phyloP scores from a whole-genome alignment of 73 alveolate species.

The Symbiodinium pilosum region DNA sequence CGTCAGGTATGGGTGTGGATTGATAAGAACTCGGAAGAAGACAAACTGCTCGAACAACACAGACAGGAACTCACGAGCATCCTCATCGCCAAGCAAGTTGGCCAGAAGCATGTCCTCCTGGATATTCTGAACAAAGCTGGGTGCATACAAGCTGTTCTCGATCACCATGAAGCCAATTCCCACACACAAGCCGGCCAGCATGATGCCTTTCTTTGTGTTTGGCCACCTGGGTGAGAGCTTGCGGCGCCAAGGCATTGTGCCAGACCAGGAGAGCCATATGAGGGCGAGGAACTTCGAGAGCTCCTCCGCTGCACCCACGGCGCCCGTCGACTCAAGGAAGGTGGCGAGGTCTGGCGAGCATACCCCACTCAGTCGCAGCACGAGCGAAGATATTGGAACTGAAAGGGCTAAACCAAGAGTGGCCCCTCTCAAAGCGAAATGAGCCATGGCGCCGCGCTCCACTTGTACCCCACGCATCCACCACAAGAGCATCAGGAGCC shows the following conservation, averaged over 20 bases:
- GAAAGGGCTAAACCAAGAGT: conserved; percentile 38
- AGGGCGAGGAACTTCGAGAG: conserved; percentile 7
- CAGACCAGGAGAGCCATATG: conserved; percentile 36
- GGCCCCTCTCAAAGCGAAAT: conserved; percentile 65
- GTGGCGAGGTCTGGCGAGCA: neutral
- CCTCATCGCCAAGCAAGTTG: neutral
- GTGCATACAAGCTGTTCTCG: neutral
- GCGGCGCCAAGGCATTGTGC: neutral
- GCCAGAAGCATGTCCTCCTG: neutral
- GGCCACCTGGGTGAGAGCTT: conserved; percentile 1
- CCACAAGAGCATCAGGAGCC: neutral
- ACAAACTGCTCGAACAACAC: neutral
- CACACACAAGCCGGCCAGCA: conserved; percentile 57
- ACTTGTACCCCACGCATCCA: neutral
- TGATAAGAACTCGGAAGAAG: conserved; percentile 23
- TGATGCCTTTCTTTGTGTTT: neutral
- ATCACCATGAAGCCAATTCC: conserved; percentile 49
- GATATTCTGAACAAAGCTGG: no score
- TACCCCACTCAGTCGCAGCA: neutral
- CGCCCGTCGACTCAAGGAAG: neutral
- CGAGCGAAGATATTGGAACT: neutral
- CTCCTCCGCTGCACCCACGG: conserved; percentile 41
- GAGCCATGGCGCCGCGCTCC: conserved; percentile 64
- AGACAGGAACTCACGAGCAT: neutral
- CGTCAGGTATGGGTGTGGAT: conserved; percentile 45